Evolutionary conservation across 306 rosid species (phyloP), one percentile per base, ranked within the genome.

Genomic region (Fragaria nilgerrensis): DNA sequence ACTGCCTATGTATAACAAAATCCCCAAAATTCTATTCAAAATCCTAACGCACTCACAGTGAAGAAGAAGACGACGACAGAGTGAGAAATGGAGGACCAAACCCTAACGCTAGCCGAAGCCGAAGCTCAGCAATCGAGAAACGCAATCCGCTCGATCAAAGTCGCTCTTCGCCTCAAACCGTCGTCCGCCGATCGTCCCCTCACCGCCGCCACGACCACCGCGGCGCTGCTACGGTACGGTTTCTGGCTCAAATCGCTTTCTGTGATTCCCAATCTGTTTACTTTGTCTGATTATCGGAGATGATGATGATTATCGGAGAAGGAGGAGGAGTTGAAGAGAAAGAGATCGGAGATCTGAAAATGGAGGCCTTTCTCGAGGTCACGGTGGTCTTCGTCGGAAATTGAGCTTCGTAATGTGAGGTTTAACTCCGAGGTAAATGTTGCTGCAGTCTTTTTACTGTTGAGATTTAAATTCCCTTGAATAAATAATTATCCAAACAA

Each of bases 101-200:
- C 36, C 68, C 50, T 76, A 87, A 70, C 74, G 79, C 66, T 66
- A 67, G 44, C 81, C 23, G 61, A 61, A 52, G 25, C 25, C 49
- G 85, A 68, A 74, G 77, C 76, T 48, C 72, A 58, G 82, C 74
- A 71, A 77, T 82, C 86, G 47, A 78, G 22, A 73, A 61, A 43
- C 3, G 80, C 81, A 5, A 75, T 80, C 34, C 34, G 34, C 34
- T 32, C 34, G 34, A 32, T 32, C 34, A 32, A 32, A 32, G 34
- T 32, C 34, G 45, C 89, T 86, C n/a, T 85, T 13, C 23, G 78
- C 36, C 79, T 89, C 81, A 84, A 84, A 79, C 81, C 91, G 4
- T 49, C 53, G 6, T 49, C 53, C 27, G 74, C 77, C 7, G 65
- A 53, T 82, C 82, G 52, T 78, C 43, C 58, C 62, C 49, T 32